Base-by-base conservation (phyloP, 2,329 filamentous ascomycete species). In the Pyricularia sp. region DNA sequence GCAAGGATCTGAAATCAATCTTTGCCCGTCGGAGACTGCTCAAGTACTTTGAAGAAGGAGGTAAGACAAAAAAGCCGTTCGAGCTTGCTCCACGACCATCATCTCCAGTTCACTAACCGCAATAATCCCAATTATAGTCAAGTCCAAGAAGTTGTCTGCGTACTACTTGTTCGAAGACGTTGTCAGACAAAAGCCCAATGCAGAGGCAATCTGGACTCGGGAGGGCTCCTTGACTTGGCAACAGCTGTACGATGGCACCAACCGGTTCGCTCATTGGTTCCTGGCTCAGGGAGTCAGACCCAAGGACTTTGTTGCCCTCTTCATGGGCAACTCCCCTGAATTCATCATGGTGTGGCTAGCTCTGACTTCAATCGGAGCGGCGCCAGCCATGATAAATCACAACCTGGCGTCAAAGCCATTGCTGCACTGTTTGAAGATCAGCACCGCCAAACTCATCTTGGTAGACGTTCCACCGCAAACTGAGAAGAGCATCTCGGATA, bases 311-410 rank as follows among this genome's bases (percentile, higher is more conserved):
- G 88, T 92, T 0, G 86, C 84, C 3, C 81, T 92, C 70, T 91
- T 89, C 76, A 85, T 92, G 77, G 84, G 82, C 73, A 92, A 92
- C 76, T 85, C 86, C 17, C 83, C 87, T 0, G 88, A 92, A 69
- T 91, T 92, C 72, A 73, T 90, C 10, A 86, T 90, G 66, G 84
- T 84, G 3, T 90, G 89, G 86, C 74, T 92, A 59, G 90, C 85
- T 0, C 78, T 89, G 3, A 85, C 86, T 82, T 84, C 86, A 11
- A 85, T 92, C 69, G 90, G 90, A 3, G 87, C 87, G 17, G 88
- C 88, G 0, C 90, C 90, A 0, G 89, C 90, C 0, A 84, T 90
- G 77, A 89, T 92, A 75, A 92, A 92, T 75, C 87, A 89, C 75
- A 89, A 92, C 74, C 79, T 92, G 9, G 81, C 84, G 9, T 87